These are phyloP conservation scores for Panicum virgatum DNA, from an alignment of 202 grass and related monocot species.

Conservation along the genomic window DNA sequence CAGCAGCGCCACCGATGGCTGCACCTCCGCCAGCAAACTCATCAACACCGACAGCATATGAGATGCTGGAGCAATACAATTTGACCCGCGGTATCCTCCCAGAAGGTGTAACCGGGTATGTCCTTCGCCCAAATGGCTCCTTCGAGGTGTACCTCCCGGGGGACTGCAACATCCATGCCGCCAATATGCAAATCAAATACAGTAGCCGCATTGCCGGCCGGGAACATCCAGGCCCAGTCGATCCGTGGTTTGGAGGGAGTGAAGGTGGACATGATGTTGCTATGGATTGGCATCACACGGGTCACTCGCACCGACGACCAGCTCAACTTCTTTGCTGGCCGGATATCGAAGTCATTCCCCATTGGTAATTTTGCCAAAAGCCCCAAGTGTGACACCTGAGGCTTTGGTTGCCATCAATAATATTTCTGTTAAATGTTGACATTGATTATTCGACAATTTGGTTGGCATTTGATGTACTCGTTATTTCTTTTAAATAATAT, in stretches of 20 bases:
- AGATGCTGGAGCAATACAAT: slow-evolving; percentile 47
- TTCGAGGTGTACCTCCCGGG: slow-evolving; percentile 49
- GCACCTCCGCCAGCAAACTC: not conserved
- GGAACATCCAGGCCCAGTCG: slow-evolving; percentile 26
- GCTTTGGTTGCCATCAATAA: not conserved
- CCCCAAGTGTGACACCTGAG: slow-evolving; percentile 24
- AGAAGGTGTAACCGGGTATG: slow-evolving; percentile 39
- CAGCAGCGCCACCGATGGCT: not conserved
- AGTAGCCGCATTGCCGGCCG: slow-evolving; percentile 31
- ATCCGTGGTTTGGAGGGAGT: slow-evolving; percentile 33
- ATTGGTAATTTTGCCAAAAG: slow-evolving; percentile 41
- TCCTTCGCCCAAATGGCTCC: slow-evolving; percentile 32
- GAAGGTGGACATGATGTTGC: slow-evolving; percentile 37
- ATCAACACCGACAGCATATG: slow-evolving; percentile 34
- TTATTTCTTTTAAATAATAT: not conserved
- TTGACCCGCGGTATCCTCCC: slow-evolving; percentile 61
- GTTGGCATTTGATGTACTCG: not conserved
- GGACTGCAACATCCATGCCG: slow-evolving; percentile 39
- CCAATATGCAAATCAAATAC: not conserved
- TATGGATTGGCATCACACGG: slow-evolving; percentile 31
- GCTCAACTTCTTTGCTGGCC: slow-evolving; percentile 36
- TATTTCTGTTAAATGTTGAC: not conserved
- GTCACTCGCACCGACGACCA: slow-evolving; percentile 27
- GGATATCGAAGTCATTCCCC: slow-evolving; percentile 35
- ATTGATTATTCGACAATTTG: not conserved